Conservation (phyloP, 2,329 filamentous ascomycete genomes). For the Cyphellophora attinorum region DNA sequence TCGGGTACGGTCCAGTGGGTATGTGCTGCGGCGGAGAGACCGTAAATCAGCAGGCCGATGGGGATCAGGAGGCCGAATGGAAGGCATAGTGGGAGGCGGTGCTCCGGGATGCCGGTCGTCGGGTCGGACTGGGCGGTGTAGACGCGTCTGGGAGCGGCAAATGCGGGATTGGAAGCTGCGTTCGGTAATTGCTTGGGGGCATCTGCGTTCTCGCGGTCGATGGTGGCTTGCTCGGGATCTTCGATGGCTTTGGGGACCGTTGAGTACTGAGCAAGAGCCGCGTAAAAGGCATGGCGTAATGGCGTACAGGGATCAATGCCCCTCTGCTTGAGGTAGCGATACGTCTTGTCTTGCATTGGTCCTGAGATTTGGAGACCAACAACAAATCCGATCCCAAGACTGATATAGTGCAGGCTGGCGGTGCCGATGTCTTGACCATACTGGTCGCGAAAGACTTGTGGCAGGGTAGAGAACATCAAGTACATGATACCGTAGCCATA, state of each 20-base stretch:
- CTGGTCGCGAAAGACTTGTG: constrained; percentile 36
- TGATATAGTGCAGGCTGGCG: constrained; percentile 47
- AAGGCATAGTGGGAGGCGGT: constrained; percentile 43
- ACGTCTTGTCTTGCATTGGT: neutral
- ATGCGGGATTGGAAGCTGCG: neutral
- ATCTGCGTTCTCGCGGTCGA: neutral
- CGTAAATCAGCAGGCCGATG: constrained; percentile 18
- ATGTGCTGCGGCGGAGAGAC: constrained; percentile 18
- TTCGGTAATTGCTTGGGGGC: neutral
- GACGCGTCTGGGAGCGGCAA: neutral
- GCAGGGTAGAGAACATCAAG: constrained; percentile 48
- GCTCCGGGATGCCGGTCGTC: constrained; percentile 34
- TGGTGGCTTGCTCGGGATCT: neutral
- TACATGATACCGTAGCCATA: constrained; percentile 37
- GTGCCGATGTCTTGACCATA: constrained; percentile 42
- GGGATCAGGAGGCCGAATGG: constrained; percentile 37
- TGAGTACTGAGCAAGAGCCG: neutral
- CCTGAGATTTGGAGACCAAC: constrained; percentile 23
- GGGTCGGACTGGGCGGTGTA: neutral
- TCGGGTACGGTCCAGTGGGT: constrained; percentile 20
- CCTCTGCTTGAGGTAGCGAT: neutral
- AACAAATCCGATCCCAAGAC: constrained; percentile 47
- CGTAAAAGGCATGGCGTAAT: neutral
- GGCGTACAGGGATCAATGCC: neutral
- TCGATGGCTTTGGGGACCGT: neutral